Evolutionary conservation across 2,329 filamentous ascomycete species (phyloP), one percentile per base, ranked within the genome.

Genomic region (Rutstroemia sp.): DNA sequence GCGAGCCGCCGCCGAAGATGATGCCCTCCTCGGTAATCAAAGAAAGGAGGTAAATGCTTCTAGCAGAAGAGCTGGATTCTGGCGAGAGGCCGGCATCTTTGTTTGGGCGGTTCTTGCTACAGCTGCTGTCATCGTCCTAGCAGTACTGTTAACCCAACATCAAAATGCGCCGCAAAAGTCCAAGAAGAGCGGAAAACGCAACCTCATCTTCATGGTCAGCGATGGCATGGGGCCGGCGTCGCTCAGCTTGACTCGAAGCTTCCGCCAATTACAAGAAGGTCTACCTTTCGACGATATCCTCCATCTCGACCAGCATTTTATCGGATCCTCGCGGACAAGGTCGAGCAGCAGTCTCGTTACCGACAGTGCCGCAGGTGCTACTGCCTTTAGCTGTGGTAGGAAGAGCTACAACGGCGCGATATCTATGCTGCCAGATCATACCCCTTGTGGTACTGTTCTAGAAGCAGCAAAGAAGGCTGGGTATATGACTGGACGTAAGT

Each of bases 351-450:
- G 87, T 57, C 76, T 97, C 59, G 87, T 99, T 52, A 99, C 94
- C 1, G 94, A 99, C 72, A 95, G 89, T 58, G 94, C 94, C 5
- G 94, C 94, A n/a, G 94, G 94, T 39, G 94, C 94, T 3, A 99
- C 94, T 0, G 94, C 94, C 1, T 99, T 99, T 71, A 91, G 89
- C 2, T 99, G 94, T 67, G 92, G 84, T 19, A 75, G 79, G 68
- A 99, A 99, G 81, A 95, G 87, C 71, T 99, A 99, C 76, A 99
- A 99, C 68, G 91, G 91, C 48, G 94, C 94, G 63, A 97, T 99
- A 64, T 88, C 90, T 9, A 87, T 95, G 54, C 78, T 95, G 16
- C 92, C 92, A 0, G 86, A 95, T 71, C 83, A 88, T 63, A 83
- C 83, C 30, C 90, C 94, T 4, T 99, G 94, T 71, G 94, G 92